These are phyloP conservation scores for Trypanosoma scelopori DNA, from an alignment of 208 protist species.

Conservation along the genomic window DNA sequence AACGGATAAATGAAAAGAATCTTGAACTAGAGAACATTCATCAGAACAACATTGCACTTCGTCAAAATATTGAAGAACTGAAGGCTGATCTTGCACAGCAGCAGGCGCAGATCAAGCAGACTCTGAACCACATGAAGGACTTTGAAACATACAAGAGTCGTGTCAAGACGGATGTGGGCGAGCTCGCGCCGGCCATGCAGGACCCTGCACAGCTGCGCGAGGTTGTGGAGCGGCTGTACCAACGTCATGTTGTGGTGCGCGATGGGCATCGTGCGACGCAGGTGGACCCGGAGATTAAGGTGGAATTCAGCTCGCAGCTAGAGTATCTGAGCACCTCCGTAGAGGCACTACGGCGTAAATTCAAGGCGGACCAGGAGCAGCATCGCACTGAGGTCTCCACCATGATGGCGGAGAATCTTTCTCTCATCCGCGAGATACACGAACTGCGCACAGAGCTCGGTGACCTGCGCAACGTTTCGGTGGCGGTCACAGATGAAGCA, in stretches of 20 bases:
- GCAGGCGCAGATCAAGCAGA: slow-evolving; percentile 78
- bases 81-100: slow-evolving; percentile 88
- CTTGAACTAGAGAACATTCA: slow-evolving; percentile 87
- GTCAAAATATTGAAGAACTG: slow-evolving; percentile 87
- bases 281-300: slow-evolving; percentile 71
- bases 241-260: slow-evolving; percentile 75
- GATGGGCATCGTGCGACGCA: slow-evolving; percentile 66
- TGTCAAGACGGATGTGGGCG: slow-evolving; percentile 76
- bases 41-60: slow-evolving; percentile 88
- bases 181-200: slow-evolving; percentile 87
- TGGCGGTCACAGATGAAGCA: slow-evolving; percentile 58
- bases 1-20: slow-evolving; percentile 94
- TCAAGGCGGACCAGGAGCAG: slow-evolving; percentile 87
- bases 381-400: slow-evolving; percentile 87
- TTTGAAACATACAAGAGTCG: slow-evolving; percentile 87
- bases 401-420: slow-evolving; percentile 96
- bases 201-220: slow-evolving; percentile 87
- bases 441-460: slow-evolving; percentile 90
- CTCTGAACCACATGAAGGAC: slow-evolving; percentile 82
- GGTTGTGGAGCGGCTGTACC: slow-evolving; percentile 81
- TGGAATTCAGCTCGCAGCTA: slow-evolving; percentile 91
- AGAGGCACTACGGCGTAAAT: slow-evolving; percentile 90
- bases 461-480: slow-evolving; percentile 50
- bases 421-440: slow-evolving; percentile 96
- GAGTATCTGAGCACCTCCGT: slow-evolving; percentile 93